Percentiles rank a stretch among this genome's conserved stretches.
These are phyloP conservation scores for Acanthamoeba royreba DNA, from an alignment of 208 protist species.

Conservation along the genomic window DNA sequence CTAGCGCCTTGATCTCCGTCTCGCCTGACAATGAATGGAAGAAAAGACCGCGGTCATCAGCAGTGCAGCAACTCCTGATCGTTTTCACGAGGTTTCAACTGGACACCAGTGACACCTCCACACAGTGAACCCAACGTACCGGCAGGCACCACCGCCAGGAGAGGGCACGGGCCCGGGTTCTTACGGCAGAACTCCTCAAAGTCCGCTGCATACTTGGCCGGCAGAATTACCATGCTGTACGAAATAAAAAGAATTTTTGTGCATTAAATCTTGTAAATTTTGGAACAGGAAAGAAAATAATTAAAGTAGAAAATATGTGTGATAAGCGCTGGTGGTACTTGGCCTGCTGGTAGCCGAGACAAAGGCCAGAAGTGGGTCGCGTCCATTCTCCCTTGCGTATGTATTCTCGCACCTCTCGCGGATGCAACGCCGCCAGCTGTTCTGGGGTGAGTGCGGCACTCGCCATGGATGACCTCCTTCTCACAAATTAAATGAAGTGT, in stretches of 20 bases:
- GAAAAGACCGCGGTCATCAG: no score
- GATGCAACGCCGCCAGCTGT: no score
- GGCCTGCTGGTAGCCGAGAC: slow-evolving; percentile 29
- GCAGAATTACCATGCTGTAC: slow-evolving; percentile 24
- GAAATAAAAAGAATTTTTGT: no score
- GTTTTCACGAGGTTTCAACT: background rate
- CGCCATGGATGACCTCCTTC: no score
- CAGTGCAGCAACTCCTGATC: no score
- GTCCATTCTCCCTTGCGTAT: slow-evolving; percentile 29
- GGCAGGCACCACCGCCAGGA: slow-evolving; percentile 8
- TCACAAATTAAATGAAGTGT: background rate
- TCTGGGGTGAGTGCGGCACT: no score
- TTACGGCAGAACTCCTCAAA: slow-evolving; percentile 39
- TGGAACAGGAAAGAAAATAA: background rate
- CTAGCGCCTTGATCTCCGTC: background rate
- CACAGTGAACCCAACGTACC: background rate
- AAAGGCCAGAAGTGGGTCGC: background rate
- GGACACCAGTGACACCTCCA: background rate
- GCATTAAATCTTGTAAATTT: background rate
- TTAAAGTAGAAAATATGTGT: background rate
- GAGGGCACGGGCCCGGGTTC: slow-evolving; percentile 30
- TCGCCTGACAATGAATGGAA: no score
- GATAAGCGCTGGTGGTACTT: background rate
- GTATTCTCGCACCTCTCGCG: background rate
- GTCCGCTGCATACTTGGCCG: background rate